Base-by-base conservation (phyloP, 805 yeast genomes). In the Ogataea pilisensis region DNA sequence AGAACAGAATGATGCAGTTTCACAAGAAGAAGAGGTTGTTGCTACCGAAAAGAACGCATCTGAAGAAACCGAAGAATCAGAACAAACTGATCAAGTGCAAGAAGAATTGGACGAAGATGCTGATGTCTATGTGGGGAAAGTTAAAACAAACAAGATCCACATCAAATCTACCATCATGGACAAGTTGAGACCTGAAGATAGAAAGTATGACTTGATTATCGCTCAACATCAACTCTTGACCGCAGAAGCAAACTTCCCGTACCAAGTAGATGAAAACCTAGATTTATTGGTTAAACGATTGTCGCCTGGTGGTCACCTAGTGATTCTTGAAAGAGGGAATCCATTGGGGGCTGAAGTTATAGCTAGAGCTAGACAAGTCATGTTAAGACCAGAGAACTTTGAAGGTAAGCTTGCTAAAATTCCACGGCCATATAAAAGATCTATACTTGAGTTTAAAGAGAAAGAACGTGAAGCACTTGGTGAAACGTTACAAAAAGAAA, bases 341-440 rank as follows among this genome's bases (percentile, higher is more conserved):
- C 87, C 97, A 0, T 56, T 80, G 25, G 98, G 98, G 0, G 87
- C 87, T 57, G 99, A 93, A 62, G 71, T 79, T 3, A 74, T 89
- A 42, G 95, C 96, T 0, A 70, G 96, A 39, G 96, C 97, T 4
- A 72, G 99, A 54, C 96, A 91, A 59, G 65, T 87, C 4, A 78
- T 88, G 75, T 66, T 91, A n/a, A 77, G 98, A 50, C 96, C 97
- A 0, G 95, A 84, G 51, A 73, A 76, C 5, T 70, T 69, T 50
- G 69, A 63, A 6, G 61, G 63, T 11, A 84, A 79, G 48, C 57
- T 63, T 30, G 82, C 82, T 0, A 82, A 82, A 53, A 72, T 80
- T 25, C 89, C 93, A 25, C 68, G 89, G 51, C 84, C 86, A 1
- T 85, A 80, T 62, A 67, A 73, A 30, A 69, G 73, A 21, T 51